phyloP scores from a whole-genome alignment of 192 early-diverging fungal genomes.

The Cetraspora pellucida region DNA sequence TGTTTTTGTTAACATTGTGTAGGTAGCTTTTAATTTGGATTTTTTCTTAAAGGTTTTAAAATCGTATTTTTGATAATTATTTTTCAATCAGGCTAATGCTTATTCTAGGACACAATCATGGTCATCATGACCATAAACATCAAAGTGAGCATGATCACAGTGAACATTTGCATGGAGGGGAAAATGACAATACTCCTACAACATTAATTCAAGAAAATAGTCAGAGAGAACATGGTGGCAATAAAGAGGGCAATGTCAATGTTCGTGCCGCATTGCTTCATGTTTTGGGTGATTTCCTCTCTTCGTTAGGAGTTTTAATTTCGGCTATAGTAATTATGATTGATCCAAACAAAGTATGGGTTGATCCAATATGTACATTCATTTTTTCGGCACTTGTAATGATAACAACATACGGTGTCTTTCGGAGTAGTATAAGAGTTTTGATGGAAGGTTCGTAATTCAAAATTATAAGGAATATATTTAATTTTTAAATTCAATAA shows the following conservation, averaged over 20 bases:
- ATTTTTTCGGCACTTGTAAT: constrained; percentile 78
- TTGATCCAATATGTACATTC: constrained; percentile 84
- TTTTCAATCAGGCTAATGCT: constrained; percentile 49
- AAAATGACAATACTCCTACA: too few species aligned
- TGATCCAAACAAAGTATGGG: constrained; percentile 58
- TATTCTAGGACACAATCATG: constrained; percentile 51
- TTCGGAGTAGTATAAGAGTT: constrained; percentile 65
- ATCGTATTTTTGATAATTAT: background rate
- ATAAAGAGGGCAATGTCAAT: constrained; percentile 64
- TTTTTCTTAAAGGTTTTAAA: background rate
- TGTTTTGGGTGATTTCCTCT: constrained; percentile 80
- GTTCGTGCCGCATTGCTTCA: constrained; percentile 75
- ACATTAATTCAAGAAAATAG: background rate
- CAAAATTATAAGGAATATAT: background rate
- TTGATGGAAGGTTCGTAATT: constrained; percentile 70
- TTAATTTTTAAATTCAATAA: background rate
- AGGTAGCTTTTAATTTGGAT: constrained; percentile 40
- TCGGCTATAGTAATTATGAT: constrained; percentile 69
- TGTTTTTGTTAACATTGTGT: constrained; percentile 75
- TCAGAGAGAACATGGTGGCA: constrained; percentile 39
- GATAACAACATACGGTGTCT: constrained; percentile 65
- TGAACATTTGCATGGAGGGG: background rate
- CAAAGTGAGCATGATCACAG: constrained; percentile 45
- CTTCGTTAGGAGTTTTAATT: constrained; percentile 79
- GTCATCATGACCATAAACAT: constrained; percentile 41